Evolutionary conservation across 345 rosid species (phyloP).

Genomic region (Eucalyptus polyanthemos): DNA sequence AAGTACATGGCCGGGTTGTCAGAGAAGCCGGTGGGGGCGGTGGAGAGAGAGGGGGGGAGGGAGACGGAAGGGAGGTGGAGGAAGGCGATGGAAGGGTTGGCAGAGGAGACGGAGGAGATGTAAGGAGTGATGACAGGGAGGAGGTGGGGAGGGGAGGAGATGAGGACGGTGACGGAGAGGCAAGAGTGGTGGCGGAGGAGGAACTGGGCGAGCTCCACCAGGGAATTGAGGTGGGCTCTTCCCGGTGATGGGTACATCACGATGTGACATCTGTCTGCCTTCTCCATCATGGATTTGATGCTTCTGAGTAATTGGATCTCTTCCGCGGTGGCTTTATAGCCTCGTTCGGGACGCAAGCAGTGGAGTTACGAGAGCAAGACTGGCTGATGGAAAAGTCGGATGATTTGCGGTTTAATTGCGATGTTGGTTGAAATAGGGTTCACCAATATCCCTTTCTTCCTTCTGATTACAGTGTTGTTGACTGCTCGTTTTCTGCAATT

Average conservation of each 20-base stretch:
- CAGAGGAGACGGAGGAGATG: not conserved
- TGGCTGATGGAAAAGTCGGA: no score
- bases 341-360: no score
- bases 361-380: no score
- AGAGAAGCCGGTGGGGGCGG: not conserved
- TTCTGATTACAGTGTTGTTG: no score
- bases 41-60: not conserved
- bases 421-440: not conserved
- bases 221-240: conserved; percentile 1
- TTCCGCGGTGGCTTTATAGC: not conserved
- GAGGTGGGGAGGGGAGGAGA: not conserved
- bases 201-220: conserved; percentile 6
- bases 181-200: not conserved
- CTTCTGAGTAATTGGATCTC: not conserved
- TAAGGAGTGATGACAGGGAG: not conserved
- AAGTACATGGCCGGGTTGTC: not conserved
- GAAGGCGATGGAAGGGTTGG: conserved; percentile 5
- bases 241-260: conserved; percentile 6
- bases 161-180: conserved; percentile 1
- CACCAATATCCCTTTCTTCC: no score
- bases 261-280: not conserved
- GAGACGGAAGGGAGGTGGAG: conserved; percentile 9
- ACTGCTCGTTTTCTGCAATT: no score
- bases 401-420: no score
- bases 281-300: not conserved